phyloP scores from a whole-genome alignment of 495 filamentous ascomycete genomes.

The Coniosporium apollinis region DNA sequence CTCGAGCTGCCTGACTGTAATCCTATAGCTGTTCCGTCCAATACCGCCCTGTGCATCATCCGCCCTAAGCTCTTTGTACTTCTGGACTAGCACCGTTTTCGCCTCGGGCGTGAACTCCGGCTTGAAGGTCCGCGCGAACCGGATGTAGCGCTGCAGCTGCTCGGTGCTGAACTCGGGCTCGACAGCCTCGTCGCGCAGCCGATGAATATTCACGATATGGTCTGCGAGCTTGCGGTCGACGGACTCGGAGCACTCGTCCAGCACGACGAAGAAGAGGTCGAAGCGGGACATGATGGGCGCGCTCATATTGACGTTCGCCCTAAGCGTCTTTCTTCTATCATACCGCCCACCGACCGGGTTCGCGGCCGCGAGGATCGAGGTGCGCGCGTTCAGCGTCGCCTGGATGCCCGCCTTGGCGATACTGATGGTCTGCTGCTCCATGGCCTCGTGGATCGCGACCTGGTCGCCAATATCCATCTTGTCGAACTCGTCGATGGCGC shows the following conservation, averaged over 20 bases:
- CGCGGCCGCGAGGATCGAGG: constrained; percentile 86
- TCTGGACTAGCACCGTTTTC: constrained; percentile 66
- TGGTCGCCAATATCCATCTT: constrained; percentile 99
- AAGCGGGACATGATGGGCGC: constrained; percentile 99
- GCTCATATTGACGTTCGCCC: constrained; percentile 94
- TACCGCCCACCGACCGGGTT: constrained; percentile 95
- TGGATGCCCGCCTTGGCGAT: constrained; percentile 99
- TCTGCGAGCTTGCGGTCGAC: constrained; percentile 81
- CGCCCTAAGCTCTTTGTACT: constrained; percentile 88
- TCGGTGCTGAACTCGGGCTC: constrained; percentile 89
- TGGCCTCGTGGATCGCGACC: constrained; percentile 98
- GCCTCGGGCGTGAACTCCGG: constrained; percentile 85
- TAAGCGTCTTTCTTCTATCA: constrained; percentile 83
- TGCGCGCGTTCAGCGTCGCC: constrained; percentile 89
- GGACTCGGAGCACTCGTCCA: constrained; percentile 88
- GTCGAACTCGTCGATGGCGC: constrained; percentile 98
- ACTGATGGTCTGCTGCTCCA: constrained; percentile 99
- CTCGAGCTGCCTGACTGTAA: constrained; percentile 92
- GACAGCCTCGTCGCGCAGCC: constrained; percentile 76
- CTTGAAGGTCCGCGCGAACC: constrained; percentile 86
- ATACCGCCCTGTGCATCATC: constrained; percentile 92
- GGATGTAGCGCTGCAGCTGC: constrained; percentile 92
- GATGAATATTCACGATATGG: constrained; percentile 92
- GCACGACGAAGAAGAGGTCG: constrained; percentile 95
- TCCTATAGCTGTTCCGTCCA: constrained; percentile 84